Evolutionary conservation across 345 rosid genomes (phyloP), one percentile per base, ranked within the genome.

Genomic region (Gynandropsis gynandra): DNA sequence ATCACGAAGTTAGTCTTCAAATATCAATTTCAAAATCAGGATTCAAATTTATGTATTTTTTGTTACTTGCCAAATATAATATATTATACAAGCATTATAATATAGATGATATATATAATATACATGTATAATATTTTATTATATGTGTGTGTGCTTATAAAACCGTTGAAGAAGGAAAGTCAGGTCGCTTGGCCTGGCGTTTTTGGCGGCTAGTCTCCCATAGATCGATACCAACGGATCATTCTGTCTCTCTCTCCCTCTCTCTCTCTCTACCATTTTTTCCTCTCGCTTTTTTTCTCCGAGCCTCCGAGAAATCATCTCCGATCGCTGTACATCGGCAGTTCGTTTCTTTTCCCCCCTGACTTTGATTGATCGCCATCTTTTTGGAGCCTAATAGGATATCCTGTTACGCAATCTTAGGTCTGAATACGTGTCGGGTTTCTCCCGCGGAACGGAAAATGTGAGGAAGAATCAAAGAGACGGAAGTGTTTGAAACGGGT

Each of bases 131-230:
- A n/a, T n/a, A n/a, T n/a, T n/a, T n/a, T n/a, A n/a, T n/a, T n/a
- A n/a, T n/a, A n/a, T n/a, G n/a, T n/a, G n/a, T n/a, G n/a, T n/a
- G n/a, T n/a, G n/a, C n/a, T n/a, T n/a, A n/a, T n/a, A n/a, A n/a
- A 44, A 57, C 35, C 45, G 45, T 46, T 21, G 17, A 40, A 48
- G 33, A 40, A 49, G 42, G 41, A 37, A 47, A 38, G 33, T 13
- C 9, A 16, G 31, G 54, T 40, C 56, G 56, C 47, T 70, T 70
- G 65, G 70, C 57, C 12, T 65, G 68, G 65, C 75, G 75, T 65
- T 65, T 65, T 71, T 64, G 65, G 68, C 68, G 77, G 70, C 70
- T 68, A 39, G 33, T 48, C 63, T 63, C 59, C 42, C 52, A 20
- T 38, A 63, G 54, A 13, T 59, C 66, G 47, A 59, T 51, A 55